Base-by-base conservation (phyloP, 208 protist genomes). In the Acanthamoeba sp. region DNA sequence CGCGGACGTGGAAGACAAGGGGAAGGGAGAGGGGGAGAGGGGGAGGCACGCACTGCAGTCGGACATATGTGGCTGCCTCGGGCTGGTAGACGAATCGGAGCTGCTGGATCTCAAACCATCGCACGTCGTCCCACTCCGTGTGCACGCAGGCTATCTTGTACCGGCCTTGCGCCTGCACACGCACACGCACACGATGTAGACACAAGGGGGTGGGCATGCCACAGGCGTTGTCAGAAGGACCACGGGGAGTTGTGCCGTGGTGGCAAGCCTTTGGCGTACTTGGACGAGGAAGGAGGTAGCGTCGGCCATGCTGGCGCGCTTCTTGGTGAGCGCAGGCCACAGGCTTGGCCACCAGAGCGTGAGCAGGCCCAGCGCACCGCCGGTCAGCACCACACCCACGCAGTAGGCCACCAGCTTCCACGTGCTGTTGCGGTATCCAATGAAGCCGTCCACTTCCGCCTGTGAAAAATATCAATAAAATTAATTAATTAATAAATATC, bases 91-190 rank as follows among this genome's bases (percentile, higher is more conserved):
- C 62, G 62, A 69, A 69, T 27, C 62, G 62, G 18, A 69, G 29
- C 10, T 69, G 62, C 62, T 69, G 62, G 62, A 69, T 36, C 62
- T 69, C 62, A 22, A 69, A 69, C 62, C 62, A 69, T 69, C 62
- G 62, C 62, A 69, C 62, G 62, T 69, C 62, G 29, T 69, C 62
- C 29, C n/a, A 69, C 62, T 69, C 62, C n/a, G 29, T 69, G 9
- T 69, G 62, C 62, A 69, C 22, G 10, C n/a, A 69, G n/a, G 62
- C 62, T 22, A 69, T 69, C n/a, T 69, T 27, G 7, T 69, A 69
- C 62, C 62, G 62, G 22, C 62, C 62, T 69, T 69, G 62, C 22
- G 62, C 62, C 62, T 69, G 20, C 9, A 27, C 22, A 9, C 62
- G n/a, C 62, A 69, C 22, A 69, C 29, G n/a, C n/a, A n/a, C n/a